Base-by-base conservation (phyloP, 352 stramenopile species). In the Pythium rishiriense region DNA sequence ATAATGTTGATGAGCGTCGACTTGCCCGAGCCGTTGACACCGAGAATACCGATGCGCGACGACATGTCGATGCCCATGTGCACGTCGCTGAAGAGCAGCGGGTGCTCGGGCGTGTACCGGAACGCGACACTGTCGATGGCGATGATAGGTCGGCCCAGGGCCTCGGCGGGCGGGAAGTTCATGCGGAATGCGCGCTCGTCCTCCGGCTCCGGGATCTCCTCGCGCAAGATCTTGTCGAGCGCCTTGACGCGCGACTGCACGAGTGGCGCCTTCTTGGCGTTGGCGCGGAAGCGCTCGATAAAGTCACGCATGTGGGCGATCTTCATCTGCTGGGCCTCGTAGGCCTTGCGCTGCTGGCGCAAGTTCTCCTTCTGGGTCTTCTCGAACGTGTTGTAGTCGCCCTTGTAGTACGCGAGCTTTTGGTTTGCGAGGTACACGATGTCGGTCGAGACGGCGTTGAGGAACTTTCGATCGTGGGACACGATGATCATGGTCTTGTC, bases 61-160 rank as follows among this genome's bases (percentile, higher is more conserved):
- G 91, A 83, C 62, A 98, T 87, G 74, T 98, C 96, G n/a, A 99
- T 90, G 43, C 96, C 96, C 85, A 99, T 98, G 78, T 99, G 97
- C 12, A 98, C 95, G 52, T 95, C 82, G 46, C 81, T 70, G 66
- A 94, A 94, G 28, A 95, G 69, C 54, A 88, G 62, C 22, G 83
- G 80, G 7, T 72, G 74, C 52, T 87, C 64, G 3, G 79, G 68
- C 26, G 65, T 72, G 70, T 95, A 95, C 28, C 72, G 81, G 72
- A 95, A 95, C n/a, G 79, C 65, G 28, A 94, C 82, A 42, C 78
- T 90, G 61, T 98, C 93, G 56, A 99, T 88, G 3, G 92, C 84
- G 58, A 99, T 98, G 68, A 99, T 98, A 37, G 97, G 97, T 9
- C 94, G 82, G 10, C 96, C 94, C 1, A 99, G 82, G 21, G 95